Evolutionary conservation across 2,329 filamentous ascomycete genomes (phyloP), one percentile per base, ranked within the genome.

Genomic region (Geoglossum cookeanum): DNA sequence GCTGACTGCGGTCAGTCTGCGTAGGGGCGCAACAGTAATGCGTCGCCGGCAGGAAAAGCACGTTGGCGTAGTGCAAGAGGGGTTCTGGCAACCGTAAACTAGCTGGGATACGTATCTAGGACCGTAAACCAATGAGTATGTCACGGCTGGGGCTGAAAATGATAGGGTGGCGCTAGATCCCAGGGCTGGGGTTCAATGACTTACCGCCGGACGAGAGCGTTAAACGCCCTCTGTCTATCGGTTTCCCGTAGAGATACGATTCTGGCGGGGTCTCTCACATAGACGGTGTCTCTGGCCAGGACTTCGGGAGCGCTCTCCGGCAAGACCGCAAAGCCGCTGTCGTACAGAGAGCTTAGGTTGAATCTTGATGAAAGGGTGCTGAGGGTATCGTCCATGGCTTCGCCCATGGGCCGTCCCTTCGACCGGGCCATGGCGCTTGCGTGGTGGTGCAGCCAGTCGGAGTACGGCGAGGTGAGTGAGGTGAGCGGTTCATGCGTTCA

Each of bases 41-140:
- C 85, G 78, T 68, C 78, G 84, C 57, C 85, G 81, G 67, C 80
- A 88, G 60, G 83, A 88, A 65, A 91, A 84, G 71, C 89, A 95
- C 13, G 87, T 91, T 13, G 87, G 71, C 1, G 82, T 91, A 39
- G 74, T 75, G 69, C 89, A 95, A 55, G 75, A 73, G 56, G 75
- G 72, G 61, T 78, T 79, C 60, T 79, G 80, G 67, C 89, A 95
- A 61, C 89, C 89, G 62, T 85, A 78, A 58, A 88, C 80, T n/a
- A 95, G 78, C 69, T 95, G 89, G 37, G 79, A 74, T 55, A 90
- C 81, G 66, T 86, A 94, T 64, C 86, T 91, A 61, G 29, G n/a
- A 22, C 58, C 59, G 54, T 39, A 22, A 51, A 35, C 55, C 61
- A 59, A 60, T 58, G 45, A 57, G 53, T 55, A 44, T 15, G 15